phyloP scores from a whole-genome alignment of 257 asterid species.

The Solanum piurae region DNA sequence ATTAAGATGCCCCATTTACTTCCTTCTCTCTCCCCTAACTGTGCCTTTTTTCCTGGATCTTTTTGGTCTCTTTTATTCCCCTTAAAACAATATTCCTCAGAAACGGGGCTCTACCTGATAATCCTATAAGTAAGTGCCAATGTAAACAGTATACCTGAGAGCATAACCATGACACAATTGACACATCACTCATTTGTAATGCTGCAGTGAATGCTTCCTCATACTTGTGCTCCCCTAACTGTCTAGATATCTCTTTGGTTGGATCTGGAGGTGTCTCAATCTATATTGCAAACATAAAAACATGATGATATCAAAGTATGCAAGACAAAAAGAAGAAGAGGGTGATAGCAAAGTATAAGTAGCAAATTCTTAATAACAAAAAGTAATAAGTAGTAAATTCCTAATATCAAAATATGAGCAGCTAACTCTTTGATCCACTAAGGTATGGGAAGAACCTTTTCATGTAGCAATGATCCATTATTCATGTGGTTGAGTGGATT shows the following conservation, averaged over 20 bases:
- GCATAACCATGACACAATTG: slow-evolving; percentile 87
- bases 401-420: background rate
- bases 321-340: background rate
- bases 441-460: slow-evolving; percentile 46
- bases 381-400: background rate
- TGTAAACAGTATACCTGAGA: slow-evolving; percentile 55
- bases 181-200: slow-evolving; percentile 79
- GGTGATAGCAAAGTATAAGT: background rate
- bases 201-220: slow-evolving; percentile 92
- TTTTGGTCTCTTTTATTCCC: background rate
- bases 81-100: background rate
- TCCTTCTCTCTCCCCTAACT: background rate
- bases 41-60: background rate
- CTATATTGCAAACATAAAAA: slow-evolving; percentile 26
- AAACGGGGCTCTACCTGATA: background rate
- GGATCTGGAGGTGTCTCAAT: slow-evolving; percentile 87
- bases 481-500: slow-evolving; percentile 63
- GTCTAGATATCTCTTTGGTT: slow-evolving; percentile 80
- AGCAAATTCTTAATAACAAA: background rate
- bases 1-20: background rate
- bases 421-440: background rate
- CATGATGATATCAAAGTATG: background rate
- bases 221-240: slow-evolving; percentile 67
- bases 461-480: slow-evolving; percentile 87
- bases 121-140: background rate